Evolutionary conservation across 257 asterid species (phyloP).

Genomic region (Solanum phureja): DNA sequence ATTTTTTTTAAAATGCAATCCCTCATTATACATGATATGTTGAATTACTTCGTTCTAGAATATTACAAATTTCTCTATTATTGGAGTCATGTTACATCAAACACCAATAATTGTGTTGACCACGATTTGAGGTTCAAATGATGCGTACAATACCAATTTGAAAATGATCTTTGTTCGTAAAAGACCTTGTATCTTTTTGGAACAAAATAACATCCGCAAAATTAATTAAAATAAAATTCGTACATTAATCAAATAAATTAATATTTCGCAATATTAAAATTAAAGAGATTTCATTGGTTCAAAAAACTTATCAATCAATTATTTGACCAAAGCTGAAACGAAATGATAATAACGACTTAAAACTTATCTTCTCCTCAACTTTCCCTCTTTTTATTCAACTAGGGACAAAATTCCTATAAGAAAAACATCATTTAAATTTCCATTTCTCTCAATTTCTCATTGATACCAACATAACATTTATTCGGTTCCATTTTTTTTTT

Average conservation of each 20-base stretch:
- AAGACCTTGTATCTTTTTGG: background rate
- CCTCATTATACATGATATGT: too few species aligned
- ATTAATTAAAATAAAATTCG: background rate
- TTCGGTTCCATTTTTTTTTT: background rate
- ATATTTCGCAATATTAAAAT: background rate
- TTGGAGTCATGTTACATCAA: too few species aligned
- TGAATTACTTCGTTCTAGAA: too few species aligned
- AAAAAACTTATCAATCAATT: background rate
- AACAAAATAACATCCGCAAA: background rate
- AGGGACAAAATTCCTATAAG: background rate
- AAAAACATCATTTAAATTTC: too few species aligned
- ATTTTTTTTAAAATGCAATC: too few species aligned
- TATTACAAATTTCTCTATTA: too few species aligned
- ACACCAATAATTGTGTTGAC: too few species aligned
- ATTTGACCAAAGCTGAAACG: background rate
- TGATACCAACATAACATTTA: background rate
- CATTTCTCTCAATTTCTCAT: background rate
- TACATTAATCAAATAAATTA: background rate
- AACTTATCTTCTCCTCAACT: background rate
- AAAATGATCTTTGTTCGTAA: background rate
- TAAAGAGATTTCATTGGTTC: background rate
- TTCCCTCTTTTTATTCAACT: background rate
- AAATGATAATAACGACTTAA: background rate
- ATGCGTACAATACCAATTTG: background rate
- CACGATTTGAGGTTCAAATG: too few species aligned